phyloP scores from a whole-genome alignment of 495 filamentous ascomycete genomes.

The Aspergillus steynii region DNA sequence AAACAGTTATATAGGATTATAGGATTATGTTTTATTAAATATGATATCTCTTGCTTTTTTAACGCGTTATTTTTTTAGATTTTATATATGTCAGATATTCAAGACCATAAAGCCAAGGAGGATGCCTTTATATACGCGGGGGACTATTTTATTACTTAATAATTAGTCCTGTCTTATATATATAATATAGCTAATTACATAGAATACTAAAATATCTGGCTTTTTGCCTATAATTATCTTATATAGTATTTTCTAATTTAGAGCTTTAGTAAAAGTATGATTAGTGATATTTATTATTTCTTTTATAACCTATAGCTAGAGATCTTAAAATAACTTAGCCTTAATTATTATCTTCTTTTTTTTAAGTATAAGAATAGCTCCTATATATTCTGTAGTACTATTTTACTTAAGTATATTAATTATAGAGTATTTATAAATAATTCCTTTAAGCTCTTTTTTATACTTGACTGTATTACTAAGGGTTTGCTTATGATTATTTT shows the following conservation, averaged over 20 bases:
- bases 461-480: not conserved
- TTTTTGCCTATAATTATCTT: not conserved
- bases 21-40: not conserved
- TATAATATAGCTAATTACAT: not conserved
- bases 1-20: not conserved
- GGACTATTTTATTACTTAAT: not conserved
- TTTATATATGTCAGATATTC: not conserved
- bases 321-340: not conserved
- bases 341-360: not conserved
- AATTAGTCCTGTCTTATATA: not conserved
- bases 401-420: not conserved
- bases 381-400: not conserved
- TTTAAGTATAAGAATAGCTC: not conserved
- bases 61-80: not conserved
- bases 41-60: not conserved
- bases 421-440: not conserved
- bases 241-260: not conserved
- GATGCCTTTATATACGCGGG: not conserved
- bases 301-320: not conserved
- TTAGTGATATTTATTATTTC: not conserved
- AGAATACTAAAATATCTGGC: not conserved
- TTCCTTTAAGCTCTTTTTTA: not conserved
- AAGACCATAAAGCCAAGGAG: not conserved
- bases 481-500: not conserved
- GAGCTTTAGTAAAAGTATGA: not conserved